Percentiles rank a stretch among this genome's conserved stretches.
Evolutionary conservation across 495 filamentous ascomycete genomes (phyloP).

Genomic region (Bacidia rubella): DNA sequence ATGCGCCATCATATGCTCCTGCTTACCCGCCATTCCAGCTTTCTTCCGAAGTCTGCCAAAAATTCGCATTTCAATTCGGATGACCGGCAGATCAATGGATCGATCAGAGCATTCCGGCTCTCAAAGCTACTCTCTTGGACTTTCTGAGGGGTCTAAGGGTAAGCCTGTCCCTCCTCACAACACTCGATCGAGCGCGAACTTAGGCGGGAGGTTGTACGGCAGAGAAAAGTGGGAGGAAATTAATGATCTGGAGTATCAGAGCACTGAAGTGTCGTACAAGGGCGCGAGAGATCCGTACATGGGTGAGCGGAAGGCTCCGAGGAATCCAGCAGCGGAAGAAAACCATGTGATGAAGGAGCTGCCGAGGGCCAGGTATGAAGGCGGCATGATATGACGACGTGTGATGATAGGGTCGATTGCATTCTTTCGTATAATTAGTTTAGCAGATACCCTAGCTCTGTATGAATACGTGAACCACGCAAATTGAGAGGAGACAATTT

Average conservation of each 20-base stretch:
- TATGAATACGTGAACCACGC: too few relatives aligned
- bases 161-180: background rate
- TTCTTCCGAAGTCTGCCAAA: background rate
- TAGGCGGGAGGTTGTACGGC: too few relatives aligned
- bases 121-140: background rate
- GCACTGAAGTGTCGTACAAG: background rate
- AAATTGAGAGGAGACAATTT: too few relatives aligned
- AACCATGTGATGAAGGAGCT: background rate
- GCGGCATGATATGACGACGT: background rate
- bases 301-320: too few relatives aligned
- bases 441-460: too few relatives aligned
- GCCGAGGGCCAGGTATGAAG: background rate
- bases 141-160: background rate
- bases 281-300: too few relatives aligned
- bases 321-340: too few relatives aligned
- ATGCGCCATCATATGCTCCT: slow-evolving; percentile 8
- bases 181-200: background rate
- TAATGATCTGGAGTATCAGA: background rate
- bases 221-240: background rate
- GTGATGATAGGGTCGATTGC: background rate
- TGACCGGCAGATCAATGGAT: too few relatives aligned
- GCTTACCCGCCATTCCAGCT: slow-evolving; percentile 5
- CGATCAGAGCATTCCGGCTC: too few relatives aligned
- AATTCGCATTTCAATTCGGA: too few relatives aligned
- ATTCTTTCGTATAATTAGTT: too few relatives aligned